Conservation (phyloP, 306 rosid genomes). For the Casuarina cunninghamiana region DNA sequence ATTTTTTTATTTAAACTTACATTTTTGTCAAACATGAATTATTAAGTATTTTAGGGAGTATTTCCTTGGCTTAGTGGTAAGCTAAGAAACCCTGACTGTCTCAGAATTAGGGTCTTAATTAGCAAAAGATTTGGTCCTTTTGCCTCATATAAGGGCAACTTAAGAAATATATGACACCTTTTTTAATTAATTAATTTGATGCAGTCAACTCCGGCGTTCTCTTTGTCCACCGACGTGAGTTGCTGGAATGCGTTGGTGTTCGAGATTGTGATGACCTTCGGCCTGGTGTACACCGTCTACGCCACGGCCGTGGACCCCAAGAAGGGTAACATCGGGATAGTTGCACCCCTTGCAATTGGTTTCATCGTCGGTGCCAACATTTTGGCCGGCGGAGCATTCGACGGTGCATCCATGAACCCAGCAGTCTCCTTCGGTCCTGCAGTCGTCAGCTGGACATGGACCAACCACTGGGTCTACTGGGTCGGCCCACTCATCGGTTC, state of each 20-base stretch:
- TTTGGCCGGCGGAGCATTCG: slow-evolving; percentile 81
- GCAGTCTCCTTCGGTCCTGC: slow-evolving; percentile 86
- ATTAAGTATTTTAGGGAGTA: too few species aligned
- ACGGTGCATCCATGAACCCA: slow-evolving; percentile 88
- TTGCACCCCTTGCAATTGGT: slow-evolving; percentile 87
- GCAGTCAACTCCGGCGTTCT: slow-evolving; percentile 69
- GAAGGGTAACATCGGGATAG: slow-evolving; percentile 60
- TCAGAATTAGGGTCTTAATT: too few species aligned
- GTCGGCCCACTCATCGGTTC: slow-evolving; percentile 63
- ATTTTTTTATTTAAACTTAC: too few species aligned
- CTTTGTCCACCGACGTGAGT: slow-evolving; percentile 60
- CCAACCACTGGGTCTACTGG: slow-evolving; percentile 83
- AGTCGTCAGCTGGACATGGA: slow-evolving; percentile 79
- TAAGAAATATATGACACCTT: too few species aligned
- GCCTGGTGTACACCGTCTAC: slow-evolving; percentile 75
- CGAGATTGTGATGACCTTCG: slow-evolving; percentile 83
- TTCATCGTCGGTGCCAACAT: slow-evolving; percentile 82
- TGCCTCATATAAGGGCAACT: too few species aligned
- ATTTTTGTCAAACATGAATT: too few species aligned
- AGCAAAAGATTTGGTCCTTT: too few species aligned
- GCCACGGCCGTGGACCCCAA: slow-evolving; percentile 76
- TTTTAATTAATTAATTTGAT: background rate
- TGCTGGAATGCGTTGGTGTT: slow-evolving; percentile 66
- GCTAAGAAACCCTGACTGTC: too few species aligned
- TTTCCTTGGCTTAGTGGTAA: too few species aligned